Evolutionary conservation across 495 filamentous ascomycete species (phyloP).

Genomic region (Paragyromitra xinjiangensis): DNA sequence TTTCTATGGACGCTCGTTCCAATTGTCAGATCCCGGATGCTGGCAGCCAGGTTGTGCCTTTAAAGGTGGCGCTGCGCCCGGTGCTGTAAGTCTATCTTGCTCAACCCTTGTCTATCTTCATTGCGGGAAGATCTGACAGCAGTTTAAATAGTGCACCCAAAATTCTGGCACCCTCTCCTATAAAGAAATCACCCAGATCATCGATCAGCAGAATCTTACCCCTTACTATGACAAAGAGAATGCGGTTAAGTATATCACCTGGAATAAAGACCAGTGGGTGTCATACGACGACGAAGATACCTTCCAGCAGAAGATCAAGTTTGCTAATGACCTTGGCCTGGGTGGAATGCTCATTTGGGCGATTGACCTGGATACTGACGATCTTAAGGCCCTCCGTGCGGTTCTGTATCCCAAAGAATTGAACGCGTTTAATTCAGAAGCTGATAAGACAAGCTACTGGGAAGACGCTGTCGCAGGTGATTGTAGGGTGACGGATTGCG

Average conservation of each 20-base stretch:
- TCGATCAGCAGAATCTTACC: slow-evolving; percentile 34
- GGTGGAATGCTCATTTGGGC: slow-evolving; percentile 60
- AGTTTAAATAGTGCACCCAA: slow-evolving; percentile 52
- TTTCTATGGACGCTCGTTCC: slow-evolving; percentile 65
- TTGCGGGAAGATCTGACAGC: background rate
- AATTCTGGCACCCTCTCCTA: slow-evolving; percentile 59
- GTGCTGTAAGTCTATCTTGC: background rate
- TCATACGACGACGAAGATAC: slow-evolving; percentile 55
- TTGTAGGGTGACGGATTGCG: background rate
- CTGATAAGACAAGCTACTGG: slow-evolving; percentile 1
- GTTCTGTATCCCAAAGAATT: background rate
- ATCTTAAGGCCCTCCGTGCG: slow-evolving; percentile 4
- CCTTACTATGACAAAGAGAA: slow-evolving; percentile 52
- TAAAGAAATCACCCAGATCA: slow-evolving; percentile 60
- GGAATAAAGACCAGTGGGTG: slow-evolving; percentile 62
- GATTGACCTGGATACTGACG: slow-evolving; percentile 55
- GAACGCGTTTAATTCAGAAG: background rate
- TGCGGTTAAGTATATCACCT: slow-evolving; percentile 61
- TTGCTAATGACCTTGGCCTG: slow-evolving; percentile 40
- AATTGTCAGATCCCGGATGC: slow-evolving; percentile 56
- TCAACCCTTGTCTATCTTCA: background rate
- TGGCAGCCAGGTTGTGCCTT: slow-evolving; percentile 57
- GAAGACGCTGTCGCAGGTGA: slow-evolving; percentile 1
- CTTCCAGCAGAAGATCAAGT: slow-evolving; percentile 8
- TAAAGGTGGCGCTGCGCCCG: slow-evolving; percentile 55